Percentiles rank a stretch among this genome's conserved stretches.
These are phyloP conservation scores for Apium graveolens DNA, from an alignment of 129 eudicot species.

Conservation along the genomic window DNA sequence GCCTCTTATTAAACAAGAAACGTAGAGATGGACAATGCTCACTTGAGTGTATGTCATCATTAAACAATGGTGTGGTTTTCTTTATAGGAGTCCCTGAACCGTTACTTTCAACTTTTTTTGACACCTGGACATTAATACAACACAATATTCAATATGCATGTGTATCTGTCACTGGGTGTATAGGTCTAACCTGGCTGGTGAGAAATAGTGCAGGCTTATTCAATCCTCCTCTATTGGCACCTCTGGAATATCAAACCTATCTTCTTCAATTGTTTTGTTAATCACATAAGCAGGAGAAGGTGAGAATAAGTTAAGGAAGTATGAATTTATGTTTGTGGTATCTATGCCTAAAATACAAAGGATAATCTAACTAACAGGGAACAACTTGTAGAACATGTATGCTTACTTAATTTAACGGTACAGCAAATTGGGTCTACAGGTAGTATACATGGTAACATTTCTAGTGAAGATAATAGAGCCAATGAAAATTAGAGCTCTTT, in stretches of 20 bases:
- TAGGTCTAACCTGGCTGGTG: neutral
- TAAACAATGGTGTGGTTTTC: too few relatives aligned
- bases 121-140: too few relatives aligned
- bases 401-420: neutral
- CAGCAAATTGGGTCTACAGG: neutral
- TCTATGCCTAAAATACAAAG: neutral
- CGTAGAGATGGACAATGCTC: too few relatives aligned
- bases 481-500: neutral
- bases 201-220: neutral
- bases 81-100: too few relatives aligned
- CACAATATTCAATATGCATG: neutral
- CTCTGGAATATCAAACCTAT: slow-evolving; percentile 82
- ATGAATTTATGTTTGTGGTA: neutral
- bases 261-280: slow-evolving; percentile 64
- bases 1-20: too few relatives aligned
- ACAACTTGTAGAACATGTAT: neutral
- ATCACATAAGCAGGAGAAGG: slow-evolving; percentile 64
- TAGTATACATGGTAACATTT: too few relatives aligned
- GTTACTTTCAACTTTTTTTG: too few relatives aligned
- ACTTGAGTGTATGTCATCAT: too few relatives aligned
- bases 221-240: slow-evolving; percentile 95
- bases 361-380: neutral
- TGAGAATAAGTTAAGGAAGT: slow-evolving; percentile 42
- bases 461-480: too few relatives aligned
- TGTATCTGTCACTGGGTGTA: neutral